Evolutionary conservation across 2,329 filamentous ascomycete species (phyloP).

Genomic region (Aspergillus proliferans): DNA sequence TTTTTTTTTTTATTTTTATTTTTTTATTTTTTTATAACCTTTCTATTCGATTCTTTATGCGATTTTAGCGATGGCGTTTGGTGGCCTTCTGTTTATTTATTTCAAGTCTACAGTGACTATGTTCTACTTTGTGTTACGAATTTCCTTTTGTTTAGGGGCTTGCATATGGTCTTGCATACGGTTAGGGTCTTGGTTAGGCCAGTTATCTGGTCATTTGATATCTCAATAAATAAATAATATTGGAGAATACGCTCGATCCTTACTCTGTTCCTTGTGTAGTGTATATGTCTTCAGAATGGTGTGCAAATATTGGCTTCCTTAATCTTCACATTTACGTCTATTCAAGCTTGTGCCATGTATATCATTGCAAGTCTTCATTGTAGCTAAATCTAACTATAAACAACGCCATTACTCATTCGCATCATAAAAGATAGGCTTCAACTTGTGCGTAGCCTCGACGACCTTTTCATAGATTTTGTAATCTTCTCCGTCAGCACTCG

Average conservation of each 20-base stretch:
- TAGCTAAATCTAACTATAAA: neutral
- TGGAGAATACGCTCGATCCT: neutral
- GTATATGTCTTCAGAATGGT: too few relatives aligned
- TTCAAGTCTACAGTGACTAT: neutral
- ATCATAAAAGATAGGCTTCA: slow-evolving; percentile 74
- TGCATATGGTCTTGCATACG: neutral
- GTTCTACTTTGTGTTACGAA: neutral
- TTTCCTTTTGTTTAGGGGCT: neutral
- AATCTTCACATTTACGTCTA: too few relatives aligned
- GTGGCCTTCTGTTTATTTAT: neutral
- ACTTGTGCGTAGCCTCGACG: slow-evolving; percentile 77
- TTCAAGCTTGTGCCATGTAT: too few relatives aligned
- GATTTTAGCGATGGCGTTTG: slow-evolving; percentile 14
- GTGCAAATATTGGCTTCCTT: too few relatives aligned
- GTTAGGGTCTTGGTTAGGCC: neutral
- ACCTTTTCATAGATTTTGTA: slow-evolving; percentile 69
- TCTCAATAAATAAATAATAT: neutral
- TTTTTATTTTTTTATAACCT: neutral
- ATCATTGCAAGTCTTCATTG: too few relatives aligned
- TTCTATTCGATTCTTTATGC: slow-evolving; percentile 2
- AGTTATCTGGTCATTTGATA: neutral
- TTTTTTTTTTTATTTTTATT: slow-evolving; percentile 4
- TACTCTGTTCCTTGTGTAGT: too few relatives aligned
- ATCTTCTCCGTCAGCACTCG: slow-evolving; percentile 49
- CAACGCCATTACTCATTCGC: slow-evolving; percentile 5